Evolutionary conservation across 2,329 filamentous ascomycete genomes (phyloP), one percentile per base, ranked within the genome.

Genomic region (Colletotrichum sublineola): DNA sequence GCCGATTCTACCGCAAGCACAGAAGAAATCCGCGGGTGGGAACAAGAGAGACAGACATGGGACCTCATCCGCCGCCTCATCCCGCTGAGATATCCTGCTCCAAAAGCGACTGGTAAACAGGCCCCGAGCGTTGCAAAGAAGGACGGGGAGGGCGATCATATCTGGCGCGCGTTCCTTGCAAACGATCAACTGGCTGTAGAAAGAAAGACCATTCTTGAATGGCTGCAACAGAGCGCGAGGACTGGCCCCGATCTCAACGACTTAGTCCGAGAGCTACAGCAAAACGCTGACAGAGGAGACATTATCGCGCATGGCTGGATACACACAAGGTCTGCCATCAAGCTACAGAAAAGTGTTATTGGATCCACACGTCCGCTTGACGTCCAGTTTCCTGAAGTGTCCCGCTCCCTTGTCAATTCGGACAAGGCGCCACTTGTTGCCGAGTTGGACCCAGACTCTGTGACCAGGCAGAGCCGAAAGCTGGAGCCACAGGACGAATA

Each of bases 21-120:
- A 33, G 56, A 63, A 56, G 66, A 70, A 36, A 52, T 57, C 15
- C 86, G 88, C 78, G 88, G 90, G 68, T 92, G 94, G 87, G 91
- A 97, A 81, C 88, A 93, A 75, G 96, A 99, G 82, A 90, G 91
- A 52, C 94, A 97, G 77, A 96, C 95, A 0, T 99, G 96, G 96
- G 92, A 97, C 78, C 86, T 98, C 38, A 84, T 98, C 71, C 88
- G 91, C 61, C 89, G 93, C 50, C 86, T 97, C 73, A 87, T 97
- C 63, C 90, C 92, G 14, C 81, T 94, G 74, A 89, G 93, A 77
- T 92, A 94, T 78, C 84, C 86, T 46, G 74, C 78, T 73, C 73
- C 58, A 40, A 57, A 42, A 3, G 15, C 57, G 20, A 42, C 29
- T 20, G 74, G 75, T 46, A 24, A 60, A 11, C 38, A 46, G 24